A percentile compares a stretch with the other conserved stretches of the same genome.
These are phyloP conservation scores for Diversispora eburnea DNA, from an alignment of 192 early-diverging fungal species.

Conservation along the genomic window DNA sequence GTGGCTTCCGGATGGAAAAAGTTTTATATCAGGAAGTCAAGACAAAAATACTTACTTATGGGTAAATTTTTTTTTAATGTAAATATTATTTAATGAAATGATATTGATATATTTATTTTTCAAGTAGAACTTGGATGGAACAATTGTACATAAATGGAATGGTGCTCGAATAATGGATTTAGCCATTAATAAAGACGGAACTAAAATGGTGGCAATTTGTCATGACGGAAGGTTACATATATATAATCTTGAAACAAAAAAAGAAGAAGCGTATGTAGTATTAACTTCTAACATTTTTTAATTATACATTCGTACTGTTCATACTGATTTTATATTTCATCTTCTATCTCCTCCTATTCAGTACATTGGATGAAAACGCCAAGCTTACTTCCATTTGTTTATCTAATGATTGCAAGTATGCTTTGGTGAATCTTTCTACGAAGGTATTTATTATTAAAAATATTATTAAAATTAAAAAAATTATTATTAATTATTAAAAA, in stretches of 20 bases:
- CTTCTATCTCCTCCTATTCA: not conserved
- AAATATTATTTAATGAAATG: conserved; percentile 27
- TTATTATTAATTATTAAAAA: too few species aligned
- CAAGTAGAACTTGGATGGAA: conserved; percentile 46
- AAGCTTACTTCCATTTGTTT: conserved; percentile 39
- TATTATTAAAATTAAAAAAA: not conserved
- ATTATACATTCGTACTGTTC: too few species aligned
- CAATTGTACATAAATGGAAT: conserved; percentile 57
- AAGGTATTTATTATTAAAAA: conserved; percentile 35
- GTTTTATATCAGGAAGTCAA: conserved; percentile 81
- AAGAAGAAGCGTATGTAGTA: conserved; percentile 24
- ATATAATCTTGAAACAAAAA: conserved; percentile 19
- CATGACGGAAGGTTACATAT: conserved; percentile 51
- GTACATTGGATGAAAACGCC: conserved; percentile 40
- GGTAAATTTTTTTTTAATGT: conserved; percentile 40
- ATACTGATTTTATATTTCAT: too few species aligned
- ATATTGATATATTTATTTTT: not conserved
- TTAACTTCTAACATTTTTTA: not conserved
- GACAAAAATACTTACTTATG: conserved; percentile 78
- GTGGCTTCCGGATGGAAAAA: conserved; percentile 82
- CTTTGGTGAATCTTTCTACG: conserved; percentile 45
- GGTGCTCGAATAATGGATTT: conserved; percentile 62
- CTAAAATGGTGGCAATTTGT: conserved; percentile 58
- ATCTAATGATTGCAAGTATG: conserved; percentile 49
- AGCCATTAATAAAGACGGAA: conserved; percentile 57